Evolutionary conservation across 108 stramenopile genomes (phyloP).

Genomic region (Bacterosira constricta): DNA sequence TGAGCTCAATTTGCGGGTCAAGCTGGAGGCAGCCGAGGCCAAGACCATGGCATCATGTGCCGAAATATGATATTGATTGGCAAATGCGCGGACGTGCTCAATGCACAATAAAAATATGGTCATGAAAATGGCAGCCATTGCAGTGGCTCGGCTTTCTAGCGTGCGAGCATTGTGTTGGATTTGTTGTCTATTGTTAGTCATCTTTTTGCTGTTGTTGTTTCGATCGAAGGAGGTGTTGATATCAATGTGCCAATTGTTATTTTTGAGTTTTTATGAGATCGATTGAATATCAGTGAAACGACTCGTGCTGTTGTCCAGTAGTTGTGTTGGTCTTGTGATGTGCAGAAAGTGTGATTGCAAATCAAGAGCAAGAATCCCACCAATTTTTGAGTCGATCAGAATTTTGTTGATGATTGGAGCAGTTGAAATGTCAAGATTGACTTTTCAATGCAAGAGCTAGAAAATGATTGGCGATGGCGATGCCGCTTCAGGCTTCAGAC

Average conservation of each 20-base stretch:
- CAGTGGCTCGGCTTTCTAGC: conserved; percentile 34
- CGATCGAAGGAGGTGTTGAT: neutral
- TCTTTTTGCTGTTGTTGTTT: conserved; percentile 2
- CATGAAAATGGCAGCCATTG: conserved; percentile 49
- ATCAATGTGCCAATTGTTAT: too few relatives aligned
- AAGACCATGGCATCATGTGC: conserved; percentile 45
- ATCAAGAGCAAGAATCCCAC: neutral
- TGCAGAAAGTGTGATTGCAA: too few relatives aligned
- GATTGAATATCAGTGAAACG: neutral
- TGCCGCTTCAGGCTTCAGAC: too few relatives aligned
- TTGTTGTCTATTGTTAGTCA: conserved; percentile 19
- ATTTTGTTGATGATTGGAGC: too few relatives aligned
- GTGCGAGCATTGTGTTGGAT: conserved; percentile 28
- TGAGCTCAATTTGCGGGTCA: conserved; percentile 29
- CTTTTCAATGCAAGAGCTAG: too few relatives aligned
- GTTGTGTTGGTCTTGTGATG: neutral
- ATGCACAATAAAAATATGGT: conserved; percentile 44
- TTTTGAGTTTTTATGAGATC: neutral
- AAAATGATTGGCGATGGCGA: too few relatives aligned
- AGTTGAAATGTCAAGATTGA: too few relatives aligned
- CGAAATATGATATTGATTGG: conserved; percentile 43
- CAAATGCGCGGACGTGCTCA: conserved; percentile 47
- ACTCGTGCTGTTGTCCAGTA: neutral
- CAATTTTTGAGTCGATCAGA: conserved; percentile 8
- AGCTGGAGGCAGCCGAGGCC: conserved; percentile 37